Percentiles rank a stretch among this genome's conserved stretches.
phyloP scores from a whole-genome alignment of 176 grass and related monocot genomes.

The Tillandsia fasciculata region DNA sequence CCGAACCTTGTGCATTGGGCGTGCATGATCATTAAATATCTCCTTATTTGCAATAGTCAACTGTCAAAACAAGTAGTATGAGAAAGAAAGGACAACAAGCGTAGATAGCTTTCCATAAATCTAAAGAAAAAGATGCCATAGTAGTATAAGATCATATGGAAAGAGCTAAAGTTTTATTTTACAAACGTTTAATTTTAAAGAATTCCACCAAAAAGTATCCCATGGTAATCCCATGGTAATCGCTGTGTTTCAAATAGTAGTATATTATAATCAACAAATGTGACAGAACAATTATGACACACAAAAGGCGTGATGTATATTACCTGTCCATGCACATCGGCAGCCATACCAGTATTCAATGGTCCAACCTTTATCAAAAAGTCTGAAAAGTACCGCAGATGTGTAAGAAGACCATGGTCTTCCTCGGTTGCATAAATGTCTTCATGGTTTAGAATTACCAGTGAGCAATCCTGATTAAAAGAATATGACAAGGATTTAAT shows the following conservation, averaged over 20 bases:
- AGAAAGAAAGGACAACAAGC: neutral
- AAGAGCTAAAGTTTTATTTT: neutral
- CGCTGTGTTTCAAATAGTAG: too few relatives aligned
- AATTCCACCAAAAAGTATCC: too few relatives aligned
- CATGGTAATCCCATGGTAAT: too few relatives aligned
- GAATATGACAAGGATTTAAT: constrained; percentile 7
- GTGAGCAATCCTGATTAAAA: constrained; percentile 46
- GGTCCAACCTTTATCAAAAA: constrained; percentile 56
- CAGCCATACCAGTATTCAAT: constrained; percentile 68
- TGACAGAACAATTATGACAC: neutral
- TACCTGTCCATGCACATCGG: constrained; percentile 95
- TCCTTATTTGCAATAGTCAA: constrained; percentile 58
- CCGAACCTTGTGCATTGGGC: constrained; percentile 38
- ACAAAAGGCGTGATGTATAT: neutral
- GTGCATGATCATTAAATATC: constrained; percentile 16
- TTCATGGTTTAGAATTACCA: constrained; percentile 69
- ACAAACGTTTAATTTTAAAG: too few relatives aligned
- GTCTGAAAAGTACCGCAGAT: constrained; percentile 57
- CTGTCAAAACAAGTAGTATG: constrained; percentile 26
- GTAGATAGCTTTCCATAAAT: neutral
- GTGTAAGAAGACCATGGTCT: constrained; percentile 33
- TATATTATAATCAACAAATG: too few relatives aligned
- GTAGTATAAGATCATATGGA: neutral
- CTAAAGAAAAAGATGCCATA: neutral
- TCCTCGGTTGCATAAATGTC: constrained; percentile 80